Base-by-base conservation (phyloP, 2,329 filamentous ascomycete species). In the Lecanosticta acicola region DNA sequence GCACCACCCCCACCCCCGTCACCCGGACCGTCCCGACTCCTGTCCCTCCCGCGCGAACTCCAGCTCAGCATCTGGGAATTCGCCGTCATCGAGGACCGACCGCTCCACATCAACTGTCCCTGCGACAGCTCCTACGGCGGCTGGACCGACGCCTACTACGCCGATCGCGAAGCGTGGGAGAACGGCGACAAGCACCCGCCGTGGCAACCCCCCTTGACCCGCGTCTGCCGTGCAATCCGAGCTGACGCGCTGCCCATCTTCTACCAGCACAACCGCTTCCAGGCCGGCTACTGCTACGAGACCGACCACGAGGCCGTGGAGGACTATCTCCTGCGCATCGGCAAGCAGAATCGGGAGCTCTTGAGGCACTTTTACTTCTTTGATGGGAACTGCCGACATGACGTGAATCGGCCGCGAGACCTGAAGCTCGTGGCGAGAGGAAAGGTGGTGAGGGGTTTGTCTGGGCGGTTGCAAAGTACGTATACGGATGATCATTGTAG, bases 21-120 rank as follows among this genome's bases (percentile, higher is more conserved):
- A 16, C 3, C 17, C 3, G n/a, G 33, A 29, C 26, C 37, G 9
- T 41, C 42, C 17, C 19, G 43, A 24, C 46, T 52, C 16, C 41
- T 49, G 10, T 41, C 46, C 11, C 42, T 55, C 5, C 53, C 50
- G 5, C 32, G 41, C 17, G 53, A 55, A 32, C 41, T 55, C 17
- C 53, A 53, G 24, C 42, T 55, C 18, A 41, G 45, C 17, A 53
- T 55, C 14, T 59, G 52, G 46, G 57, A 59, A 43, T 54, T 49
- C 35, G 42, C 50, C 3, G 45, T 61, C 19, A 48, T 48, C 11
- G 41, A 45, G 0, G n/a, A 36, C 11, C 29, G 52, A 8, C 47
- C 53, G 8, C 51, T 59, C 1, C 37, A 43, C 35, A 24, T 59
- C 43, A 59, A 59, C 32, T 55, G 51, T 35, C 44, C 48, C 16